phyloP scores from a whole-genome alignment of 441 rosid genomes.

The Oxalis stricta region DNA sequence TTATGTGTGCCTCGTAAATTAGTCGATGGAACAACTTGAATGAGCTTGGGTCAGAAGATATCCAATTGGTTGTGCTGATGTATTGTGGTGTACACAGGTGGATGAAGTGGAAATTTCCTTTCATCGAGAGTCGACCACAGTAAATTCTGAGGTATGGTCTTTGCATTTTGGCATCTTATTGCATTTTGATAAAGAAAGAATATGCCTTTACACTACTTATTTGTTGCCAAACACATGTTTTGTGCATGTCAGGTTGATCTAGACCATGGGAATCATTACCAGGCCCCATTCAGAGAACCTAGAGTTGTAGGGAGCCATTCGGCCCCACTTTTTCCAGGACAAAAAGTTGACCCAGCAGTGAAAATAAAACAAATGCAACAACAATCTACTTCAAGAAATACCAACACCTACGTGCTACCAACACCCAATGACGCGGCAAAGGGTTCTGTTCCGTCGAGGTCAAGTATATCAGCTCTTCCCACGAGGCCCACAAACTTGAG shows the following conservation, averaged over 20 bases:
- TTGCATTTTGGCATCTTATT: neutral
- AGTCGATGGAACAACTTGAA: neutral
- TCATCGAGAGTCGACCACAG: slow-evolving; percentile 28
- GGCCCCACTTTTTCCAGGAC: slow-evolving; percentile 76
- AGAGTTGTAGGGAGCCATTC: slow-evolving; percentile 62
- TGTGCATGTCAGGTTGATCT: slow-evolving; percentile 30
- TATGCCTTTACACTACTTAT: neutral
- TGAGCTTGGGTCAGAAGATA: no score
- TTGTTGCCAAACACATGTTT: neutral
- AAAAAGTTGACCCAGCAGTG: slow-evolving; percentile 50
- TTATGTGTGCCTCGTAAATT: neutral
- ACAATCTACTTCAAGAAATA: slow-evolving; percentile 27
- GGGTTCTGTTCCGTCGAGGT: slow-evolving; percentile 27
- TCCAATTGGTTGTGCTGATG: no score
- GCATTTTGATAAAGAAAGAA: neutral
- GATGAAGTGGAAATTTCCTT: slow-evolving; percentile 44
- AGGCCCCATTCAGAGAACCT: slow-evolving; percentile 25
- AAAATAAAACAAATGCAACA: slow-evolving; percentile 40
- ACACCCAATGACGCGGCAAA: slow-evolving; percentile 58
- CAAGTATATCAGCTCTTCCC: slow-evolving; percentile 23
- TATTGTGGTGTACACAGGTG: slow-evolving; percentile 27
- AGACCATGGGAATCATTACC: slow-evolving; percentile 37
- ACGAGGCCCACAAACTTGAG: slow-evolving; percentile 27
- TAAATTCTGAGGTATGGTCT: slow-evolving; percentile 34
- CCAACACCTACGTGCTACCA: slow-evolving; percentile 65